Evolutionary conservation across 495 filamentous ascomycete species (phyloP).

Genomic region (Paragyromitra xinjiangensis): DNA sequence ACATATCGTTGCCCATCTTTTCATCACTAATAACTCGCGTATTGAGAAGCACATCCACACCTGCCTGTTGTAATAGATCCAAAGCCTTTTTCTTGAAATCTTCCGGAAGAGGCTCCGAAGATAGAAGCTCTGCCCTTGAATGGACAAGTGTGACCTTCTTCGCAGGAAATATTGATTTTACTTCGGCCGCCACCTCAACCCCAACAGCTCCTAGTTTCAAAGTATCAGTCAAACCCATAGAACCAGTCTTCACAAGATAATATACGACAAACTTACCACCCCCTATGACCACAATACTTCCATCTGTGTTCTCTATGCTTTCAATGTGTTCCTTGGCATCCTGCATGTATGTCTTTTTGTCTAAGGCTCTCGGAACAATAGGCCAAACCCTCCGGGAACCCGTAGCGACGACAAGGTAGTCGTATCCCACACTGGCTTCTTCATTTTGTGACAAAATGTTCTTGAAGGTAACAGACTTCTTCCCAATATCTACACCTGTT

Average conservation of each 20-base stretch:
- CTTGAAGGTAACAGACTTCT: slow-evolving; percentile 63
- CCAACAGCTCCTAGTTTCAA: slow-evolving; percentile 69
- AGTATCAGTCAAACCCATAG: neutral
- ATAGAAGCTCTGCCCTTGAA: slow-evolving; percentile 69
- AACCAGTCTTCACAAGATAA: neutral
- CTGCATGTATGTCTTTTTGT: slow-evolving; percentile 65
- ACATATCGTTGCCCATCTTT: slow-evolving; percentile 51
- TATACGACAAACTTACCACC: slow-evolving; percentile 57
- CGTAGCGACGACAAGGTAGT: slow-evolving; percentile 70
- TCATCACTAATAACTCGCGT: slow-evolving; percentile 60
- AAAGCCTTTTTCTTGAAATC: slow-evolving; percentile 68
- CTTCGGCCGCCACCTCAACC: slow-evolving; percentile 75
- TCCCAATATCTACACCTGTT: slow-evolving; percentile 63
- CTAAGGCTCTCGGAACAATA: slow-evolving; percentile 68
- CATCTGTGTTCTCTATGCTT: slow-evolving; percentile 59
- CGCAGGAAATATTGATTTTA: slow-evolving; percentile 68
- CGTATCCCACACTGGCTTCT: slow-evolving; percentile 64
- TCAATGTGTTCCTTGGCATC: slow-evolving; percentile 65
- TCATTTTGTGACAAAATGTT: slow-evolving; percentile 19
- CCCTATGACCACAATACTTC: slow-evolving; percentile 69
- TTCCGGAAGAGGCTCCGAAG: slow-evolving; percentile 71
- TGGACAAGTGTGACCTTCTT: slow-evolving; percentile 73
- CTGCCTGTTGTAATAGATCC: slow-evolving; percentile 64
- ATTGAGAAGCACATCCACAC: slow-evolving; percentile 67
- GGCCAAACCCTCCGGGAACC: slow-evolving; percentile 71